These are phyloP conservation scores for Amoebophrya sp. DNA, from an alignment of 169 alveolate genomes.

Conservation along the genomic window DNA sequence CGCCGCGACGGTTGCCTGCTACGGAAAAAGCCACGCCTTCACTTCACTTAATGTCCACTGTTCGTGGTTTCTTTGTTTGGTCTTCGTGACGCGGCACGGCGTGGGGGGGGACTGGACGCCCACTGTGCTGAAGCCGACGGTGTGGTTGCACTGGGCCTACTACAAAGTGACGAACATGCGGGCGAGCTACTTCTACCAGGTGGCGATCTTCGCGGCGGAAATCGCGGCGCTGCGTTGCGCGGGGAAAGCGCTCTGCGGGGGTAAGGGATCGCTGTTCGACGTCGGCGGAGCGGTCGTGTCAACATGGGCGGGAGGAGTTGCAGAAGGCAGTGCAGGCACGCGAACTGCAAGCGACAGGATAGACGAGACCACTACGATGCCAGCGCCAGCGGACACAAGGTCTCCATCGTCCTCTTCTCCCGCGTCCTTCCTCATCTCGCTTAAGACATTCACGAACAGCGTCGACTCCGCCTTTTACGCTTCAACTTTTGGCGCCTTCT, in stretches of 20 bases:
- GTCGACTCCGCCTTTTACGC: neutral
- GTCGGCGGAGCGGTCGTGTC: too few species aligned
- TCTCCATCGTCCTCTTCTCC: too few species aligned
- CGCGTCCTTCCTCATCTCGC: too few species aligned
- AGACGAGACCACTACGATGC: too few species aligned
- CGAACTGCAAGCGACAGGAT: too few species aligned
- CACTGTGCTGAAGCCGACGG: neutral
- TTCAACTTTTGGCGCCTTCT: neutral
- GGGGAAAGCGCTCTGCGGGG: too few species aligned
- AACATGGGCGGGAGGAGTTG: too few species aligned
- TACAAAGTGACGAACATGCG: neutral
- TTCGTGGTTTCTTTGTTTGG: neutral
- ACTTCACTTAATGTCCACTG: neutral
- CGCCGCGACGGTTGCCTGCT: neutral
- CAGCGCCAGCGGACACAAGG: too few species aligned
- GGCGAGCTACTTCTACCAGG: neutral
- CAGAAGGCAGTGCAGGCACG: too few species aligned
- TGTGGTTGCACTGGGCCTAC: neutral
- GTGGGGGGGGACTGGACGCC: neutral
- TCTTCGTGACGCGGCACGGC: neutral
- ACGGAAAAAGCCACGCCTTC: neutral
- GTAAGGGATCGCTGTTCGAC: too few species aligned
- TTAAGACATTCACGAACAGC: too few species aligned
- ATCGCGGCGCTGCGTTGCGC: neutral
- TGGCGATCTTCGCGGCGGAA: neutral